Evolutionary conservation across 164 flowering plant species (phyloP).

Genomic region (Vitis amurensis): DNA sequence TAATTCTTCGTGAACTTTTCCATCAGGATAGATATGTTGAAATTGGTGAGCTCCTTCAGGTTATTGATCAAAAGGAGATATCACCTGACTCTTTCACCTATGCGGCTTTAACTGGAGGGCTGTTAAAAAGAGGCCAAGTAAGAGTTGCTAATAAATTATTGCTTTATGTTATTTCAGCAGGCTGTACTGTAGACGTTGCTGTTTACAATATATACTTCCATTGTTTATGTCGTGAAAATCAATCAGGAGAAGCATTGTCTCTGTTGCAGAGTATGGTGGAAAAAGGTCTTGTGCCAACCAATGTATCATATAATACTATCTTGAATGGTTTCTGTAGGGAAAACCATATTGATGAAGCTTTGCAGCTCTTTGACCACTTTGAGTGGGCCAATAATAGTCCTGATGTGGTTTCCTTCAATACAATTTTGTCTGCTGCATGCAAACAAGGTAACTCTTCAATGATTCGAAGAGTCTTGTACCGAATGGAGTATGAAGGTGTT

Average conservation of each 20-base stretch:
- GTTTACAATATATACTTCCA: slow-evolving; percentile 41
- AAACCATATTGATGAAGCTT: slow-evolving; percentile 28
- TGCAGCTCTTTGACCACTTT: slow-evolving; percentile 38
- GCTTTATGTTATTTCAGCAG: slow-evolving; percentile 24
- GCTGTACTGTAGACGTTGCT: slow-evolving; percentile 30
- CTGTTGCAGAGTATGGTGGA: slow-evolving; percentile 28
- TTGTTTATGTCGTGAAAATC: slow-evolving; percentile 31
- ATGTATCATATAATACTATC: slow-evolving; percentile 46
- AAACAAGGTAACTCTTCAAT: slow-evolving; percentile 31
- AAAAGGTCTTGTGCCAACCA: slow-evolving; percentile 41
- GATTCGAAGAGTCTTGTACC: slow-evolving; percentile 31
- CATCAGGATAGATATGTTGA: slow-evolving; percentile 25
- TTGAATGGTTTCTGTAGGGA: slow-evolving; percentile 50
- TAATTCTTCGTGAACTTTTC: slow-evolving; percentile 45
- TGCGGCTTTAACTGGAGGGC: slow-evolving; percentile 49
- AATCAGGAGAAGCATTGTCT: slow-evolving; percentile 36
- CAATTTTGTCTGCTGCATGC: slow-evolving; percentile 53
- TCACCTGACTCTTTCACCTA: slow-evolving; percentile 40
- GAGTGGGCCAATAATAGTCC: slow-evolving; percentile 33
- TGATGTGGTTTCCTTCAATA: slow-evolving; percentile 51
- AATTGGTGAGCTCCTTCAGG: slow-evolving; percentile 24
- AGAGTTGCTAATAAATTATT: slow-evolving; percentile 21
- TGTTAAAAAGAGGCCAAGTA: slow-evolving; percentile 34
- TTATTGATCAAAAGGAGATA: slow-evolving; percentile 39
- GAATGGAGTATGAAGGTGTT: slow-evolving; percentile 39